A percentile compares a stretch with the other conserved stretches of the same genome.
These are phyloP conservation scores for Aspergillus baeticus DNA, from an alignment of 495 filamentous ascomycete species.

Conservation along the genomic window DNA sequence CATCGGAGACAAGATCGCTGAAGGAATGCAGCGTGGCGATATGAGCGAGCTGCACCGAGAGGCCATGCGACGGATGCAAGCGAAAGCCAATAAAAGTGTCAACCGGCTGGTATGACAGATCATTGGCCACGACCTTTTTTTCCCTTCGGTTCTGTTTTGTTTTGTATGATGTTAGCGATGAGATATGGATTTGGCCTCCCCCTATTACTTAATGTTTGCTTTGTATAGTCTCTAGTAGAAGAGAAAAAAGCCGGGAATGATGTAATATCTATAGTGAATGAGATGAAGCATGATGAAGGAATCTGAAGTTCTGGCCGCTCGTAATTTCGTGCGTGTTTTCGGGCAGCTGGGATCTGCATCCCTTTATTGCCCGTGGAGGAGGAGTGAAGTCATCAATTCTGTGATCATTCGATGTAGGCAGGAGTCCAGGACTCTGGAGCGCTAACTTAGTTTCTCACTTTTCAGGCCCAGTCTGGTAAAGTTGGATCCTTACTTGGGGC, in stretches of 20 bases:
- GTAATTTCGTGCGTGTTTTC: neutral
- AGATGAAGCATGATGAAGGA: neutral
- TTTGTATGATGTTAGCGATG: conserved; percentile 1
- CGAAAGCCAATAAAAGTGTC: conserved; percentile 54
- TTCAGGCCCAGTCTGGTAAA: neutral
- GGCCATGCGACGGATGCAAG: conserved; percentile 82
- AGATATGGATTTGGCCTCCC: neutral
- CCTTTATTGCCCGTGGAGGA: neutral
- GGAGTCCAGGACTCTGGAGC: neutral
- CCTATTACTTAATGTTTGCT: neutral
- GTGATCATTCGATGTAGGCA: neutral
- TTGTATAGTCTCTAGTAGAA: neutral
- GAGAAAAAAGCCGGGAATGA: neutral
- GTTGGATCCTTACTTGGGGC: conserved; percentile 10
- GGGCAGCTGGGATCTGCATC: neutral
- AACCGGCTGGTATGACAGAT: conserved; percentile 14
- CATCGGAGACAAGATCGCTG: conserved; percentile 57
- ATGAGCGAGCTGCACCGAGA: conserved; percentile 78
- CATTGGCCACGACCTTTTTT: conserved; percentile 7
- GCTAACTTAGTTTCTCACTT: neutral
- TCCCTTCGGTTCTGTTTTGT: neutral
- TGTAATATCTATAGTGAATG: neutral
- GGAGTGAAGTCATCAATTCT: conserved; percentile 1
- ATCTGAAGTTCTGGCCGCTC: neutral
- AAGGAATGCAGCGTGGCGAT: conserved; percentile 72